Evolutionary conservation across 495 filamentous ascomycete genomes (phyloP).

Genomic region (Daldinia loculata): DNA sequence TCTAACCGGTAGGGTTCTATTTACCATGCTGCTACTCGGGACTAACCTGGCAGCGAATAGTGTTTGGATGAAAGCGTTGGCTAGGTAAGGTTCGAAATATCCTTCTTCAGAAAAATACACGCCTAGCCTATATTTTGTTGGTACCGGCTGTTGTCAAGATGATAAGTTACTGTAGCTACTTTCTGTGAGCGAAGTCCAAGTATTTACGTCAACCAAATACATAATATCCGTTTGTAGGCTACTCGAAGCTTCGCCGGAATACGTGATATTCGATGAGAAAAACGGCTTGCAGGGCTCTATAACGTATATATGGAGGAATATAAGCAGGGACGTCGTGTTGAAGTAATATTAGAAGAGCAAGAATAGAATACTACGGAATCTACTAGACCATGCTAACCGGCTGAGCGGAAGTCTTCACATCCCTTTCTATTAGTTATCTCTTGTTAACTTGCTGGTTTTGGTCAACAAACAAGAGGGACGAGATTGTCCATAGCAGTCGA

Average conservation of each 20-base stretch:
- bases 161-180: not conserved
- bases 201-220: not conserved
- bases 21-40: not conserved
- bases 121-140: not conserved
- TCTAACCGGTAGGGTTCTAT: not conserved
- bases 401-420: conserved; percentile 5
- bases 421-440: not conserved
- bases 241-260: not conserved
- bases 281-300: not conserved
- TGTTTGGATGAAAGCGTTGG: no score
- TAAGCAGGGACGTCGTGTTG: not conserved
- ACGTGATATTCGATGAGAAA: not conserved
- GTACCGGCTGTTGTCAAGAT: not conserved
- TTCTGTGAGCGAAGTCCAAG: not conserved
- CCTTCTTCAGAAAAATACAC: not conserved
- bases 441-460: not conserved
- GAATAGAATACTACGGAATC: not conserved
- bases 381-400: not conserved
- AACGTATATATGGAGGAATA: not conserved
- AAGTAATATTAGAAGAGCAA: not conserved
- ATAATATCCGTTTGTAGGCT: not conserved
- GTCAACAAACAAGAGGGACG: not conserved
- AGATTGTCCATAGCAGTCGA: not conserved
- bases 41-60: not conserved
- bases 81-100: not conserved